Percentiles rank a stretch among this genome's conserved stretches.
phyloP scores from a whole-genome alignment of 202 grass and related monocot genomes.

The Carex arenaria region DNA sequence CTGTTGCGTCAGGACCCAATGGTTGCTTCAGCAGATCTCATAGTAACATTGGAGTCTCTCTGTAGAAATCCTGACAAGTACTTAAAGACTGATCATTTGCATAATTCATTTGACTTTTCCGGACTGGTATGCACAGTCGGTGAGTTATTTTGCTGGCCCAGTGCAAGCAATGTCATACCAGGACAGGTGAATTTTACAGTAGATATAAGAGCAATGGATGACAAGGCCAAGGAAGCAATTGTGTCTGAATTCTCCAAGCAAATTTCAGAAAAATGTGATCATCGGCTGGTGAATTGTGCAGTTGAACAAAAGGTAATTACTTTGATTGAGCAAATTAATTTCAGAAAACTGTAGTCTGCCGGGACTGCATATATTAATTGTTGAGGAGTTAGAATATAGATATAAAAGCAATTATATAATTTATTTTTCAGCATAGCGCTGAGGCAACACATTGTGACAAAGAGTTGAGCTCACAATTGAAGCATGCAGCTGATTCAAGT shows the following conservation, averaged over 20 bases:
- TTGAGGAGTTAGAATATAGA: no score
- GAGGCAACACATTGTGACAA: slow-evolving; percentile 51
- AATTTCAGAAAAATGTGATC: slow-evolving; percentile 48
- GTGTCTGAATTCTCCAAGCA: slow-evolving; percentile 75
- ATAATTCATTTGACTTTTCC: slow-evolving; percentile 4
- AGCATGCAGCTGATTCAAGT: slow-evolving; percentile 38
- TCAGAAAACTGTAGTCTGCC: no score
- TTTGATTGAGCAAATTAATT: neutral
- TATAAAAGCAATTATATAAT: neutral
- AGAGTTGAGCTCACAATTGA: slow-evolving; percentile 54
- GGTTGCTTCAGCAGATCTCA: slow-evolving; percentile 84
- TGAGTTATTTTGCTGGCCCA: slow-evolving; percentile 74
- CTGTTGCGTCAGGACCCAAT: slow-evolving; percentile 90
- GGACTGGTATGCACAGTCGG: slow-evolving; percentile 96
- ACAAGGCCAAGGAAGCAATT: slow-evolving; percentile 57
- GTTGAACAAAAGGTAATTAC: slow-evolving; percentile 64
- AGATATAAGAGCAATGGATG: slow-evolving; percentile 80
- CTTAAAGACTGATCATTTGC: slow-evolving; percentile 18
- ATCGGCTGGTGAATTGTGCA: slow-evolving; percentile 59
- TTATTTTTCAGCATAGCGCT: slow-evolving; percentile 56
- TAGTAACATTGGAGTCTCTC: slow-evolving; percentile 77
- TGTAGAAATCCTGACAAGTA: slow-evolving; percentile 71
- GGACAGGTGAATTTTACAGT: slow-evolving; percentile 99
- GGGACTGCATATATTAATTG: no score
- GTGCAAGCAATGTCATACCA: slow-evolving; percentile 94